Evolutionary conservation across 768 basidiomycete species (phyloP).

Genomic region (Russula lepida): DNA sequence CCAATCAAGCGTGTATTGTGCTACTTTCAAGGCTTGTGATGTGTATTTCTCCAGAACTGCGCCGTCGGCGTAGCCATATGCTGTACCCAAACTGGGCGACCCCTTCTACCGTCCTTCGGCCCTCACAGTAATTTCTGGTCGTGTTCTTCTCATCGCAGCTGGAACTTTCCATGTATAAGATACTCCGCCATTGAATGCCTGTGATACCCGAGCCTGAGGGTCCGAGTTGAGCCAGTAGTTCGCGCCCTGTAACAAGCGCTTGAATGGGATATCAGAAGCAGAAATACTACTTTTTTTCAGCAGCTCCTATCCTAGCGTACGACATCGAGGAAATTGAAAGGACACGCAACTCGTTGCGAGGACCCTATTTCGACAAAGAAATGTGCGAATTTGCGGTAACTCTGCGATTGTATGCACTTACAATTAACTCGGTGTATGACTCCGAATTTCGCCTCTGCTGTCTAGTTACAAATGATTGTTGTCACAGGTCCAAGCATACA

Average conservation of each 20-base stretch:
- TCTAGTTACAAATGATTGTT: not conserved
- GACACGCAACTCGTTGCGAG: not conserved
- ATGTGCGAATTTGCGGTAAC: not conserved
- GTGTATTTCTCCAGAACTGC: not conserved
- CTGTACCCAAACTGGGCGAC: not conserved
- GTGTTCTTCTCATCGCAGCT: not conserved
- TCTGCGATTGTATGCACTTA: not conserved
- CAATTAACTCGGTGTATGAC: not conserved
- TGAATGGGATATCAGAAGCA: not conserved
- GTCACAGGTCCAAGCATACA: not conserved
- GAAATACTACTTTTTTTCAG: not conserved
- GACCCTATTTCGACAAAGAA: not conserved
- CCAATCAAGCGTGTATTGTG: not conserved
- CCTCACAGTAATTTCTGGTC: not conserved
- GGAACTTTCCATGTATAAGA: not conserved
- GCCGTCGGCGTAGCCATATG: not conserved
- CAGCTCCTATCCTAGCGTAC: not conserved
- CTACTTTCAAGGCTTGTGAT: not conserved
- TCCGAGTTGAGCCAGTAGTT: not conserved
- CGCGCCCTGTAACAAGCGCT: not conserved
- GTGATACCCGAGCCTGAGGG: not conserved
- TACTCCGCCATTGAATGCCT: not conserved
- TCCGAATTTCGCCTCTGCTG: not conserved
- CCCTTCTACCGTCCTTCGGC: no score
- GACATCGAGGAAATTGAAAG: not conserved